Percentiles rank a stretch among this genome's conserved stretches.
Evolutionary conservation across 768 basidiomycete species (phyloP).

Genomic region (Mycena rebaudengoi): DNA sequence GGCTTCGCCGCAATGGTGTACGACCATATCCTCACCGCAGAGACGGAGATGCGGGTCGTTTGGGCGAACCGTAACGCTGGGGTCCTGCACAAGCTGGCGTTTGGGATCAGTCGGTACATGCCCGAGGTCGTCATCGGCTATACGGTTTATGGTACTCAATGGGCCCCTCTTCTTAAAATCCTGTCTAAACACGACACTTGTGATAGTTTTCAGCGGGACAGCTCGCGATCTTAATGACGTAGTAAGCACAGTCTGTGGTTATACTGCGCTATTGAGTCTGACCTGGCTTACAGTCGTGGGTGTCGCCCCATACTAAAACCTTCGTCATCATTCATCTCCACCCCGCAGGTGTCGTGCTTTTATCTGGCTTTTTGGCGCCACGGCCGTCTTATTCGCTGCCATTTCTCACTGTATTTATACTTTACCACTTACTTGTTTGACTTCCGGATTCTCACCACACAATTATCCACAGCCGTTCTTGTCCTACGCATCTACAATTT

Average conservation of each 20-base stretch:
- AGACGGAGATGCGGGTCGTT: neutral
- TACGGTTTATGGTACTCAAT: neutral
- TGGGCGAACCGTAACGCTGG: constrained; percentile 4
- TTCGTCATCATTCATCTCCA: neutral
- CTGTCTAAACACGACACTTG: too few species aligned
- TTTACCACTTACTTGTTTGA: too few species aligned
- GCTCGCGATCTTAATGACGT: neutral
- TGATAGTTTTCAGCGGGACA: neutral
- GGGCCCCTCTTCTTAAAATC: too few species aligned
- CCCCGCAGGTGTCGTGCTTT: constrained; percentile 9
- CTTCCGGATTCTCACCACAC: too few species aligned
- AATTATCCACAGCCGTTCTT: neutral
- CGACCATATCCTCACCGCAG: constrained; percentile 3
- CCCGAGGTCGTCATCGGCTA: constrained; percentile 4
- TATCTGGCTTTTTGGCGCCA: constrained; percentile 5
- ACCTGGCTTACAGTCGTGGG: neutral
- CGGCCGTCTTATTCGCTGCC: neutral
- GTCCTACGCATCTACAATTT: constrained; percentile 1
- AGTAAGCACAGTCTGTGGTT: neutral
- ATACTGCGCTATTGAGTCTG: neutral
- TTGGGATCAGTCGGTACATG: constrained; percentile 8
- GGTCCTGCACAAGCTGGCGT: neutral
- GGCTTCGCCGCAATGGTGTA: constrained; percentile 1
- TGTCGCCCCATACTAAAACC: neutral
- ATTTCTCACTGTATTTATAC: too few species aligned